Percentiles rank a stretch among this genome's conserved stretches.
phyloP scores from a whole-genome alignment of 1,139 yeast genomes.

The Nakaseomyces sp. region DNA sequence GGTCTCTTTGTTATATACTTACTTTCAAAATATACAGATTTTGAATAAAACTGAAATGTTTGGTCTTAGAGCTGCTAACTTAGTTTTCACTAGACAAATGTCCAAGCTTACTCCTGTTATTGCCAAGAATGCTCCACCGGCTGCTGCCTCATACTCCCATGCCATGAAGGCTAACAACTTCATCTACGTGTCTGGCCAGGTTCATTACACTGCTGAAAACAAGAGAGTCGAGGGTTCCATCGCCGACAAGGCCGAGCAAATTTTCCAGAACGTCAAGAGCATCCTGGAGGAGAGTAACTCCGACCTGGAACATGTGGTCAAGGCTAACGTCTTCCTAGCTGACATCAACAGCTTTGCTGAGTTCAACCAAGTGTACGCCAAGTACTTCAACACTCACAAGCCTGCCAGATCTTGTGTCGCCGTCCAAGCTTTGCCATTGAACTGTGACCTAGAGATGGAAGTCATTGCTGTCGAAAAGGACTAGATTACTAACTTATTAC shows the following conservation, averaged over 20 bases:
- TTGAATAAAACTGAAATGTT: no score
- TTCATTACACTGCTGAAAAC: constrained; percentile 80
- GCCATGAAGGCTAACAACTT: constrained; percentile 84
- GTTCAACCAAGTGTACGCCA: constrained; percentile 74
- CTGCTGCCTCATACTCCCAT: constrained; percentile 92
- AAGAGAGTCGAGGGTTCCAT: constrained; percentile 70
- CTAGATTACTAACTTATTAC: neutral
- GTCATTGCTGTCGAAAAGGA: constrained; percentile 60
- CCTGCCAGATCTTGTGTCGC: constrained; percentile 97
- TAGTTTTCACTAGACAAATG: constrained; percentile 21
- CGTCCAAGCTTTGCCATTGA: constrained; percentile 77
- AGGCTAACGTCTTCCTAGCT: constrained; percentile 78
- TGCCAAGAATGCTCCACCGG: constrained; percentile 81
- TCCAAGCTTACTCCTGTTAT: constrained; percentile 32
- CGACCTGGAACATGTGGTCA: constrained; percentile 69
- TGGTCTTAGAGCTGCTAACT: constrained; percentile 6
- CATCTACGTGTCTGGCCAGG: constrained; percentile 89
- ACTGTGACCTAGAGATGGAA: constrained; percentile 65
- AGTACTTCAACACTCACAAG: constrained; percentile 71
- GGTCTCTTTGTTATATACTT: neutral
- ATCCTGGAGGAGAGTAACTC: constrained; percentile 79
- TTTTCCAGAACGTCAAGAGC: constrained; percentile 62
- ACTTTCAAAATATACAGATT: no score
- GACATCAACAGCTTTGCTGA: constrained; percentile 77
- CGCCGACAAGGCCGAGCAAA: constrained; percentile 79